Evolutionary conservation across 2,329 filamentous ascomycete species (phyloP).

Genomic region (Metarhizium album): DNA sequence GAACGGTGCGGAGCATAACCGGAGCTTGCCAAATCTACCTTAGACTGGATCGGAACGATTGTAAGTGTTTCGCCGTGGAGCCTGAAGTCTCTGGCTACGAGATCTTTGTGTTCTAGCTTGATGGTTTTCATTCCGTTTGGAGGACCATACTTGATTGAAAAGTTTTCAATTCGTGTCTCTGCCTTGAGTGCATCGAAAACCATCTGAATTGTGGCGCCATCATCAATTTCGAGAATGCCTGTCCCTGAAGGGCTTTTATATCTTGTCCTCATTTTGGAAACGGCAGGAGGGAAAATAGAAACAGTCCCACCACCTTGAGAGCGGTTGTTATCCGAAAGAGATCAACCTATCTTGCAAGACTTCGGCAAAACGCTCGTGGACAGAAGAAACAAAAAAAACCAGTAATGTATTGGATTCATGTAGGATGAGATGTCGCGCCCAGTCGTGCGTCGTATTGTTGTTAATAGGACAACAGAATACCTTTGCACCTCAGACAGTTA

Average conservation of each 20-base stretch:
- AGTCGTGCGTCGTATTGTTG: too few species aligned
- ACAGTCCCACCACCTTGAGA: too few species aligned
- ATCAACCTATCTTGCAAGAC: too few species aligned
- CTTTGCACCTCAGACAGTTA: too few species aligned
- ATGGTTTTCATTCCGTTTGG: conserved; percentile 57
- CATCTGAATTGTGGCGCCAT: conserved; percentile 53
- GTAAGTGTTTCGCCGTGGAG: conserved; percentile 41
- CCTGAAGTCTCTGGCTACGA: conserved; percentile 37
- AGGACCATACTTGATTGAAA: conserved; percentile 76
- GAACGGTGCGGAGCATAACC: neutral
- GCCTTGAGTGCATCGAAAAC: conserved; percentile 50
- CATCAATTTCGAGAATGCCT: conserved; percentile 56
- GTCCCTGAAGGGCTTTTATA: conserved; percentile 66
- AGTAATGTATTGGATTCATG: too few species aligned
- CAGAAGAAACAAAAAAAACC: too few species aligned
- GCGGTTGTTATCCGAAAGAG: too few species aligned
- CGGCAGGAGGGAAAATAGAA: neutral
- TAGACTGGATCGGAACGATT: conserved; percentile 30
- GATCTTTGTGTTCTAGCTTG: conserved; percentile 39
- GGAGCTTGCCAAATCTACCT: conserved; percentile 6
- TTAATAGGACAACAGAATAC: too few species aligned
- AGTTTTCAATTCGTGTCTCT: conserved; percentile 53
- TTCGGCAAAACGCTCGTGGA: too few species aligned
- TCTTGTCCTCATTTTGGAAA: conserved; percentile 53
- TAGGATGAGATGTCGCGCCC: too few species aligned